Percentiles rank a stretch among this genome's conserved stretches.
These are phyloP conservation scores for Alternaria hordeiaustralica DNA, from an alignment of 2,329 filamentous ascomycete species.

Conservation along the genomic window DNA sequence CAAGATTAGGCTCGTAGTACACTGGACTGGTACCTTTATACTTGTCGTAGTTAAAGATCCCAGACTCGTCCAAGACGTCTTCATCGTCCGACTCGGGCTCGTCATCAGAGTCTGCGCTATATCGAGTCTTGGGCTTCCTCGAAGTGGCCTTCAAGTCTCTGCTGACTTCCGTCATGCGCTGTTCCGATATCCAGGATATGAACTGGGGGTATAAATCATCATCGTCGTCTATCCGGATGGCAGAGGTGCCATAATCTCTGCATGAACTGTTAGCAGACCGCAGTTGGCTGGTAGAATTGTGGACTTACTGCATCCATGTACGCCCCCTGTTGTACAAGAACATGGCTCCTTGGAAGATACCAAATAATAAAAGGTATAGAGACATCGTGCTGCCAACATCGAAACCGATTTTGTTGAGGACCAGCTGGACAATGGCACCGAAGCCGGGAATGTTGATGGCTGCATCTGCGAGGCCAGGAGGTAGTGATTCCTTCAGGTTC, in stretches of 20 bases:
- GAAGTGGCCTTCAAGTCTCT: constrained; percentile 51
- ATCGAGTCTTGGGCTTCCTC: constrained; percentile 19
- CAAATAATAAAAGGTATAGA: constrained; percentile 53
- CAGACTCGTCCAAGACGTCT: constrained; percentile 18
- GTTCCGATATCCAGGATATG: constrained; percentile 53
- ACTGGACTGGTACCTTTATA: constrained; percentile 57
- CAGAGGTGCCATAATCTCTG: constrained; percentile 47
- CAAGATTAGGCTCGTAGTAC: constrained; percentile 58
- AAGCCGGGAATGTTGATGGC: constrained; percentile 3
- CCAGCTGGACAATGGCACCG: constrained; percentile 5
- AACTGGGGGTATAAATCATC: constrained; percentile 54
- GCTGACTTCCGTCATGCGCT: constrained; percentile 46
- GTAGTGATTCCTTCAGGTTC: neutral
- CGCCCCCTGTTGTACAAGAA: constrained; percentile 44
- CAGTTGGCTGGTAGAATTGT: neutral
- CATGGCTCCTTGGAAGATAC: constrained; percentile 45
- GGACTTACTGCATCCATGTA: neutral
- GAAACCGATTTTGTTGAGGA: constrained; percentile 46
- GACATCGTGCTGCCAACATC: constrained; percentile 56
- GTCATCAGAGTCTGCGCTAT: constrained; percentile 22
- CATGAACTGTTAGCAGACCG: constrained; percentile 28
- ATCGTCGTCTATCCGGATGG: constrained; percentile 53
- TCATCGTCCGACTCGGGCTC: constrained; percentile 25
- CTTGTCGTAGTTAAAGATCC: constrained; percentile 58
- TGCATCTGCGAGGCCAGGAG: constrained; percentile 5